Evolutionary conservation across 2,329 filamentous ascomycete genomes (phyloP).

Genomic region (Verticillium tricorpus): DNA sequence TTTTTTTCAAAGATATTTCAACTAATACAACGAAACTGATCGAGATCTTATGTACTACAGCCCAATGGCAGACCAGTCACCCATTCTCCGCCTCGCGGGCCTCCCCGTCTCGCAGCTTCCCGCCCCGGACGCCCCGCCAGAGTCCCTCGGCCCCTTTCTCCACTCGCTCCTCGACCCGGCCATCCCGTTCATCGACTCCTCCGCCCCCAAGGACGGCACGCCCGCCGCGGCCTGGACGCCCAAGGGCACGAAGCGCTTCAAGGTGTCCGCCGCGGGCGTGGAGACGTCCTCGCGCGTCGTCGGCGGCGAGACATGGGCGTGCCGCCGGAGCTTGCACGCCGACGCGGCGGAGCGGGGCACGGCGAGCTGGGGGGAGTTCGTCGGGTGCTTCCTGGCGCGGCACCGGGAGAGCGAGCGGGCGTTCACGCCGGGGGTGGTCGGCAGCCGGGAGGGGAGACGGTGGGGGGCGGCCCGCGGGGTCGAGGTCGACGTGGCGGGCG

Average conservation of each 20-base stretch:
- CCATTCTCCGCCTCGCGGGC: conserved; percentile 45
- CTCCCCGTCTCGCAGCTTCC: conserved; percentile 45
- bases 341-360: conserved; percentile 46
- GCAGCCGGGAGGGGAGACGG: conserved; percentile 28
- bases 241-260: conserved; percentile 43
- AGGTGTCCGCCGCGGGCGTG: conserved; percentile 45
- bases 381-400: conserved; percentile 49
- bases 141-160: conserved; percentile 47
- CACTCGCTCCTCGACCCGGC: conserved; percentile 52
- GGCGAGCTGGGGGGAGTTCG: conserved; percentile 62
- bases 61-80: conserved; percentile 32
- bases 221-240: conserved; percentile 39
- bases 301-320: conserved; percentile 56
- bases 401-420: conserved; percentile 33
- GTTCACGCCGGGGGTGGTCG: conserved; percentile 33
- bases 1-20: too few relatives aligned
- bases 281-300: conserved; percentile 50
- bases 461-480: conserved; percentile 42
- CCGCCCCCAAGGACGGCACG: conserved; percentile 36
- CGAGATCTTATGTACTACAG: background rate
- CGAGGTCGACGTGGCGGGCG: conserved; percentile 29
- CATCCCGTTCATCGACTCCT: conserved; percentile 51
- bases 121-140: conserved; percentile 26
- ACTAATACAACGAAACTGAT: background rate
- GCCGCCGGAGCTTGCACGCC: conserved; percentile 57